Evolutionary conservation across 805 yeast genomes (phyloP), one percentile per base, ranked within the genome.

Genomic region (Scheffersomyces spartinae): DNA sequence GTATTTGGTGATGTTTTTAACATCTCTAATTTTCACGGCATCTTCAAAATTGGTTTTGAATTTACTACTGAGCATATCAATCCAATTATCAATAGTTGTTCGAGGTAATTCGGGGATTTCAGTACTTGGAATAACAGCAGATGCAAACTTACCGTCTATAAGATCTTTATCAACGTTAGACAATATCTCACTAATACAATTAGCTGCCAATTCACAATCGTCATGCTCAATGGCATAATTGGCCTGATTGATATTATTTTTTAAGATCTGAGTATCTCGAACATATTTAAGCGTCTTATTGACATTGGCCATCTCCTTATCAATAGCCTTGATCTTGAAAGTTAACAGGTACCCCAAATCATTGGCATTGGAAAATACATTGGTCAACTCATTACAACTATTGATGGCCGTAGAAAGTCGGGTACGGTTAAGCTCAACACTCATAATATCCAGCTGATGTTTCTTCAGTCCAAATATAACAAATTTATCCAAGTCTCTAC

Each of bases 91-190:
- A 2, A 91, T 40, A 0, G 80, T 52, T 2, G 52, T 62, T 7
- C 47, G 42, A 0, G 98, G 97, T 26, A 68, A 55, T 26, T 83
- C 94, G 0, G 95, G 94, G 9, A 85, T 63, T 29, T 83, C 93
- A 7, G 79, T 61, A 0, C 94, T 74, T 1, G 98, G 98, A 10
- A 88, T 88, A 40, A 80, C 81, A 23, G 64, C 73, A 25, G 74
- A 66, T 2, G 94, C 88, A 48, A 78, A 85, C 28, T 68, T 59
- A 11, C 94, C 86, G 9, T 51, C 35, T 13, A 64, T 56, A 19
- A 88, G 52, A 5, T 45, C 29, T 24, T 67, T 54, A 4, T 78
- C 71, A 15, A 55, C 55, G 29, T 53, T 43, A 16, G 44, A 36
- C 13, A 38, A 45, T 19, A 60, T 48, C 7, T 49, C 47, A 27